Evolutionary conservation across 371 early-diverging fungal genomes (phyloP).

Genomic region (Apophysomyces ossiformis): DNA sequence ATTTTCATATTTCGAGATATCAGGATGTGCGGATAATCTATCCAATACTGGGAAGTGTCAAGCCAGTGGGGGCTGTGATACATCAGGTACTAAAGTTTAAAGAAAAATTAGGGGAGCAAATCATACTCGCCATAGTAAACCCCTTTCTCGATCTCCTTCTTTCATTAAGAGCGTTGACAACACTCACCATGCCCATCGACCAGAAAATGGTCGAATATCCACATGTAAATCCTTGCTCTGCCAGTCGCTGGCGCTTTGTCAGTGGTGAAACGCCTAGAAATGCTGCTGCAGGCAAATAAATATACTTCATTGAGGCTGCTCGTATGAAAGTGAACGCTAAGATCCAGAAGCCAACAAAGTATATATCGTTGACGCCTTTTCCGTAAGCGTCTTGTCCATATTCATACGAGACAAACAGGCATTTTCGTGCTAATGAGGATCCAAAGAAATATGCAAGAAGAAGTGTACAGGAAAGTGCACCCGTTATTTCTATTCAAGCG

Average conservation of each 20-base stretch:
- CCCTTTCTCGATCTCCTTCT: too few relatives aligned
- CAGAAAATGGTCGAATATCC: conserved; percentile 63
- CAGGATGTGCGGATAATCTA: conserved; percentile 69
- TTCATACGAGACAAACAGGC: conserved; percentile 26
- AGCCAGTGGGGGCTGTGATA: conserved; percentile 74
- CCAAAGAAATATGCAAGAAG: conserved; percentile 20
- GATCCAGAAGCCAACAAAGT: conserved; percentile 69
- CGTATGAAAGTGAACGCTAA: conserved; percentile 74
- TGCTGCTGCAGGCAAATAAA: conserved; percentile 63
- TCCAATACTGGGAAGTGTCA: conserved; percentile 70
- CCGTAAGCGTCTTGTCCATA: conserved; percentile 34
- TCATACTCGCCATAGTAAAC: conserved; percentile 3
- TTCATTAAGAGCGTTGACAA: neutral
- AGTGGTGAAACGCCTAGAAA: conserved; percentile 51
- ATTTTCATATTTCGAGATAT: conserved; percentile 62
- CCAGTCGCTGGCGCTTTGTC: conserved; percentile 65
- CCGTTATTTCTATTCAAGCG: conserved; percentile 25
- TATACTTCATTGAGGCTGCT: conserved; percentile 59
- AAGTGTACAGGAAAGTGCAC: conserved; percentile 12
- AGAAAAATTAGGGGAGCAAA: neutral
- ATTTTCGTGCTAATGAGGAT: conserved; percentile 23
- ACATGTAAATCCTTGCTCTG: conserved; percentile 67
- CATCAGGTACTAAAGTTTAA: conserved; percentile 49
- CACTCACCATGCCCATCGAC: conserved; percentile 62
- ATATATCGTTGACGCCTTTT: conserved; percentile 61